Evolutionary conservation across 257 asterid genomes (phyloP).

Genomic region (Forsythia viridissima): DNA sequence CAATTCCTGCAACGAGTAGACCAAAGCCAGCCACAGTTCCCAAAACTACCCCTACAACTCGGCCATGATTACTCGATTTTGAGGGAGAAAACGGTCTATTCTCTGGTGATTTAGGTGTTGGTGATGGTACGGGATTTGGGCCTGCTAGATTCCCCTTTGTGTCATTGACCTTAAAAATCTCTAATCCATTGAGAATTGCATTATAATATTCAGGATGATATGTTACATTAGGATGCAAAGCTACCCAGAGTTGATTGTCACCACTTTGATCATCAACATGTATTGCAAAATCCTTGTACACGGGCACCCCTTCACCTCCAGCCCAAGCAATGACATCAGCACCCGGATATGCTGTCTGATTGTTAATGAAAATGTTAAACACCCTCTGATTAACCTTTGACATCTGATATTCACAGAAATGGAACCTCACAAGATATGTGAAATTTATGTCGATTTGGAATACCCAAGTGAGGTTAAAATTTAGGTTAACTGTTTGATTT

Average conservation of each 20-base stretch:
- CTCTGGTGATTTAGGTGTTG: background rate
- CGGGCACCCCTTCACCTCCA: conserved; percentile 28
- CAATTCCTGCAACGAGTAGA: conserved; percentile 19
- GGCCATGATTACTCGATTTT: conserved; percentile 11
- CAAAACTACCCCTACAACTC: conserved; percentile 18
- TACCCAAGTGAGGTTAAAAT: conserved; percentile 47
- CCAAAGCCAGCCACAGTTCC: conserved; percentile 29
- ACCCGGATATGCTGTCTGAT: conserved; percentile 32
- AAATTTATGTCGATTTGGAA: conserved; percentile 39
- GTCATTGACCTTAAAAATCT: conserved; percentile 18
- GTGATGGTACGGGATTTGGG: background rate
- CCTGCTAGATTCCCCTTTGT: conserved; percentile 13
- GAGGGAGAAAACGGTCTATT: conserved; percentile 12
- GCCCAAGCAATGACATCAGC: conserved; percentile 42
- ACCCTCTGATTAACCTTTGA: conserved; percentile 43
- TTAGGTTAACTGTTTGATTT: conserved; percentile 25
- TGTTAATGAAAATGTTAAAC: conserved; percentile 34
- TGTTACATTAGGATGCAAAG: conserved; percentile 29
- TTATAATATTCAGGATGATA: conserved; percentile 2
- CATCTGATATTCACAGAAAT: conserved; percentile 43
- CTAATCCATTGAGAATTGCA: conserved; percentile 16
- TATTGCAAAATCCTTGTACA: conserved; percentile 37
- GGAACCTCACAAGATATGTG: conserved; percentile 45
- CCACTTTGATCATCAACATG: conserved; percentile 19
- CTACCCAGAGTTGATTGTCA: conserved; percentile 31